Evolutionary conservation across 305 asterid genomes (phyloP), one percentile per base, ranked within the genome.

Genomic region (Fraxinus velutina): DNA sequence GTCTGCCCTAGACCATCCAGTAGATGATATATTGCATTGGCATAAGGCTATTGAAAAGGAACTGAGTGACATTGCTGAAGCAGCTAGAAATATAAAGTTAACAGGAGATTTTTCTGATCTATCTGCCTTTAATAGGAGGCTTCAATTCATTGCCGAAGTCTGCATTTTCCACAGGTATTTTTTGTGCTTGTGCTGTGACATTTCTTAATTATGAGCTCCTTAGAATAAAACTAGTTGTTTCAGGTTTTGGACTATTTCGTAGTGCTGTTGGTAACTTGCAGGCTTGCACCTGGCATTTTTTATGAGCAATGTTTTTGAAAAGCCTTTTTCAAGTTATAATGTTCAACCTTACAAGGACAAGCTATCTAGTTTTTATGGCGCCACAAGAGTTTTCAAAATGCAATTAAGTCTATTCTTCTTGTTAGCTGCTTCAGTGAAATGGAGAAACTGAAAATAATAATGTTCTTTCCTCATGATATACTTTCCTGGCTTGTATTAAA

Each of bases 101-200:
- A 90, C 92, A 21, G 98, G 96, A 88, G 97, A 96, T 89, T 94
- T 94, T 90, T 90, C 96, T 50, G 92, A 96, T 88, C 85, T 93
- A 82, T 86, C 95, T 79, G 87, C 97, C 80, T 94, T 94, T 78
- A 91, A 90, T 80, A 86, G 86, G 87, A 89, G 97, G 89, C 92
- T 96, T 77, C 99, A 96, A 83, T 96, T 96, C 89, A 93, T 96
- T 88, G 99, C 99, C 3, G 99, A 96, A 90, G 99, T 96, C 86
- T 96, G 97, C 79, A 94, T 96, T 75, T 96, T 96, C 86, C 99
- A 96, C 81, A 94, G 99, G 99, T 96, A 91, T 36, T 62, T 68
- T 47, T 34, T 15, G 37, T 34, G 9, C 22, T 29, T 27, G 36
- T 68, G 39, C 21, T 29, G 75, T 13, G 22, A 13, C 39, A 27